Percentiles rank a stretch among this genome's conserved stretches.
Evolutionary conservation across 2,329 filamentous ascomycete species (phyloP).

Genomic region (Ustilaginoidea virens): DNA sequence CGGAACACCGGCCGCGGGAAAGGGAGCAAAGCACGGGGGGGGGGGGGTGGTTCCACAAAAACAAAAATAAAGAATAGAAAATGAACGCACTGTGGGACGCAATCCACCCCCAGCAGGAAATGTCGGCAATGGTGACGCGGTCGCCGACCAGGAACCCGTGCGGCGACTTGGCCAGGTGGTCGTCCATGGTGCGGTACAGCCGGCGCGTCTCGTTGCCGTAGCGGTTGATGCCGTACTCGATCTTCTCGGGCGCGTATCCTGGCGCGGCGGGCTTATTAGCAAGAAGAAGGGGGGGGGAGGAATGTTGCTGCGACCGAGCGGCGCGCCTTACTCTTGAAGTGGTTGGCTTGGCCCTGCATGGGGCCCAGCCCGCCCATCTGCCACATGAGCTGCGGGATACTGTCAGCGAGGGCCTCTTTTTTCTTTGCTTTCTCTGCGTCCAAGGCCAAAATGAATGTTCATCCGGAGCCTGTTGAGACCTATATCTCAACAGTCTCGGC

Average conservation of each 20-base stretch:
- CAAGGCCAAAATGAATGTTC: too few relatives aligned
- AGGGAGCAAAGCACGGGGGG: too few relatives aligned
- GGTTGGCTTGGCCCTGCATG: slow-evolving; percentile 71
- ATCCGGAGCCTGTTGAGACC: too few relatives aligned
- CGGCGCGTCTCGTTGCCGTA: slow-evolving; percentile 76
- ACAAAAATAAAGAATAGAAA: neutral
- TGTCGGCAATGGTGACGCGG: slow-evolving; percentile 60
- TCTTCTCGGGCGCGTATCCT: slow-evolving; percentile 67
- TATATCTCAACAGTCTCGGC: too few relatives aligned
- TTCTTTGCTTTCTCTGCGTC: neutral
- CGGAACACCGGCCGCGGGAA: neutral
- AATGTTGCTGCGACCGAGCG: neutral
- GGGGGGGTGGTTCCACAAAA: too few relatives aligned
- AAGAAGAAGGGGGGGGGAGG: neutral
- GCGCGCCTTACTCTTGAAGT: slow-evolving; percentile 49
- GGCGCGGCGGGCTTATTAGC: neutral
- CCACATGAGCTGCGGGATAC: slow-evolving; percentile 45
- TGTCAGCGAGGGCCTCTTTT: too few relatives aligned
- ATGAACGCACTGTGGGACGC: slow-evolving; percentile 27
- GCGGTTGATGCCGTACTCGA: slow-evolving; percentile 67
- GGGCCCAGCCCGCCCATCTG: slow-evolving; percentile 70
- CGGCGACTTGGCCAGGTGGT: slow-evolving; percentile 43
- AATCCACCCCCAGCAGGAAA: slow-evolving; percentile 70
- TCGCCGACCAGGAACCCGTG: slow-evolving; percentile 51
- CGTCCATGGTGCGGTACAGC: slow-evolving; percentile 64